Base-by-base conservation (phyloP, 441 rosid species). In the Pelargonium myrrhifolium region DNA sequence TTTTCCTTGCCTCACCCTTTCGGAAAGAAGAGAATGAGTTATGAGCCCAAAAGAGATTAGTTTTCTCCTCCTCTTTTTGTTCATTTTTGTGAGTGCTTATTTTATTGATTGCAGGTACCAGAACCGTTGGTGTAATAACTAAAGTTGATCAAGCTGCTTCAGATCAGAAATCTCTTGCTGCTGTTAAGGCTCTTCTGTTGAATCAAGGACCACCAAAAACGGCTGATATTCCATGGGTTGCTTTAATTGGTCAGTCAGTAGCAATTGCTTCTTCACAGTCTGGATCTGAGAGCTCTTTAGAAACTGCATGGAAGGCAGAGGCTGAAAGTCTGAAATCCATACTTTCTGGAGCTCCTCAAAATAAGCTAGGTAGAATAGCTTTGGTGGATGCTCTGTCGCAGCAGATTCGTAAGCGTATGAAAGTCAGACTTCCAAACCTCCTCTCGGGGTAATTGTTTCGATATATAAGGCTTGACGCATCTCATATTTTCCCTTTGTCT, bases 291-390 rank as follows among this genome's bases (percentile, higher is more conserved):
- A 93, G 77, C 78, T 86, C 97, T 67, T 84, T 93, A 72, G 98
- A 93, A 82, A 89, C 92, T 69, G 98, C 98, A 55, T 89, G 98
- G 98, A 85, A 85, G 53, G 97, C 96, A 15, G 97, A 93, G 89
- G 89, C 83, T 73, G 98, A 89, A 77, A 93, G 95, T 79, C 82
- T 93, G 0, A 93, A 90, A 71, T 87, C 94, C 56, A 85, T 87
- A 72, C 74, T 93, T 71, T 86, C 79, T 15, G 96, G 95, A 74
- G 89, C 92, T 55, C 97, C 95, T 14, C 97, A 76, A 70, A 84
- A 78, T 86, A 90, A 86, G 82, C 94, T 93, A 49, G 98, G 97
- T 45, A 86, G 98, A 84, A 70, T 90, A 77, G 94, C 98, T 66
- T 70, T 93, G 79, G 92, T 93, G 74, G 97, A 90, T 64, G 80